Base-by-base conservation (phyloP, 202 grass and related monocot species). In the Saccharum hybrid region DNA sequence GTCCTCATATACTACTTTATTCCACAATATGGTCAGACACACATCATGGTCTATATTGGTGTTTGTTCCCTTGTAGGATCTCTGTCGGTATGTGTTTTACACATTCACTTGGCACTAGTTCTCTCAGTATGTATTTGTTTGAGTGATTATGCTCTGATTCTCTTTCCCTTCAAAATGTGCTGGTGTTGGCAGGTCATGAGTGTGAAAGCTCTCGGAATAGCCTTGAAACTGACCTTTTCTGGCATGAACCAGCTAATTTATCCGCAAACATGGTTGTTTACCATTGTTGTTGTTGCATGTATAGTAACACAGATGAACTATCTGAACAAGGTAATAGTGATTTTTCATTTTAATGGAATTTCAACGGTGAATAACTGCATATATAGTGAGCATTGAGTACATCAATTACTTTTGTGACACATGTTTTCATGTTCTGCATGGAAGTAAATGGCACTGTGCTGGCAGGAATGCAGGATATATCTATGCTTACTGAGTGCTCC, bases 21-120 rank as follows among this genome's bases (percentile, higher is more conserved):
- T 68, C 96, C 96, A 54, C 87, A 89, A 81, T 98, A 98, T 87
- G 96, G 96, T 11, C 96, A 98, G 75, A 93, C 96, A 9, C 92
- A 98, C 85, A 95, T 98, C 67, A 95, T 98, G 96, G 92, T 98
- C 71, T 98, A 98, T 71, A 95, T 98, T 68, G 92, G 90, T 83
- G 88, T 98, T 77, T 98, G 96, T 85, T 98, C 96, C 81, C 96
- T 98, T 81, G 90, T 95, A 37, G 96, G 96, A 65, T 98, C 96
- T 85, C 83, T 98, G 39, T 98, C 90, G 85, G 96, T 98, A 90
- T 82, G 92, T 71, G 49, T 63, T 91, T 81, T 15, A 36, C 45
- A 33, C 28, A 36, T 36, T 52, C 13, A 60, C 22, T 38, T 83
- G 19, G 14, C 39, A 73, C 16, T 75, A 68, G n/a, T 23, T 78